These are phyloP conservation scores for Delonix regia DNA, from an alignment of 306 rosid genomes.

Conservation along the genomic window DNA sequence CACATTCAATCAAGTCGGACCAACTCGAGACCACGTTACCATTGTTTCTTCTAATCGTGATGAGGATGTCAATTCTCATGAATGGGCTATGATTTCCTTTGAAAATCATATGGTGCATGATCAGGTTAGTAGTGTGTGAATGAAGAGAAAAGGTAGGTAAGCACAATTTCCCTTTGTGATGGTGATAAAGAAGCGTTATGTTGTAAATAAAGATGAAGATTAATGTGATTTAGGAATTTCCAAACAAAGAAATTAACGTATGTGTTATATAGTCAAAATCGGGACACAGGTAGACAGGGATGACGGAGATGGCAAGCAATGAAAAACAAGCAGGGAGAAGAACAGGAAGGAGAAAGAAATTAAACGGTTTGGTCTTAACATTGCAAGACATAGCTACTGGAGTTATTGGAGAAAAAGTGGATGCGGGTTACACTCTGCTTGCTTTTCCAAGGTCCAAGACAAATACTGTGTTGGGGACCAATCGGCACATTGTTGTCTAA, in stretches of 20 bases:
- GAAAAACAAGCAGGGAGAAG: conserved; percentile 14
- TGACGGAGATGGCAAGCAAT: conserved; percentile 5
- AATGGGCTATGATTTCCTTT: too few species aligned
- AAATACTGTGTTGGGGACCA: conserved; percentile 26
- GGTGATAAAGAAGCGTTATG: not conserved
- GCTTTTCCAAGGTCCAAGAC: conserved; percentile 22
- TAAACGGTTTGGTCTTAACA: conserved; percentile 7
- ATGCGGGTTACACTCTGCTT: conserved; percentile 36
- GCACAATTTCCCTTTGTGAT: too few species aligned
- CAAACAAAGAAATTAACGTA: not conserved
- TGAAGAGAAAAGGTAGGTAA: too few species aligned
- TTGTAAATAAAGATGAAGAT: not conserved
- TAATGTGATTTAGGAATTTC: not conserved
- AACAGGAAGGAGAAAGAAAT: not conserved
- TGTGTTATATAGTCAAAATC: not conserved
- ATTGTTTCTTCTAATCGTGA: too few species aligned
- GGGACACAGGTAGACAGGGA: not conserved
- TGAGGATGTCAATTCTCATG: too few species aligned
- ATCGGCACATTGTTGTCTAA: conserved; percentile 5
- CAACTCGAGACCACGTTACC: too few species aligned
- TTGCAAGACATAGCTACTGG: not conserved
- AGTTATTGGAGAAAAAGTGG: conserved; percentile 6
- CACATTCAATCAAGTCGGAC: too few species aligned
- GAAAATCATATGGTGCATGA: too few species aligned
- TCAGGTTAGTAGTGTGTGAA: too few species aligned